Conservation (phyloP, 192 early-diverging fungal genomes). For the Podila clonocystis region DNA sequence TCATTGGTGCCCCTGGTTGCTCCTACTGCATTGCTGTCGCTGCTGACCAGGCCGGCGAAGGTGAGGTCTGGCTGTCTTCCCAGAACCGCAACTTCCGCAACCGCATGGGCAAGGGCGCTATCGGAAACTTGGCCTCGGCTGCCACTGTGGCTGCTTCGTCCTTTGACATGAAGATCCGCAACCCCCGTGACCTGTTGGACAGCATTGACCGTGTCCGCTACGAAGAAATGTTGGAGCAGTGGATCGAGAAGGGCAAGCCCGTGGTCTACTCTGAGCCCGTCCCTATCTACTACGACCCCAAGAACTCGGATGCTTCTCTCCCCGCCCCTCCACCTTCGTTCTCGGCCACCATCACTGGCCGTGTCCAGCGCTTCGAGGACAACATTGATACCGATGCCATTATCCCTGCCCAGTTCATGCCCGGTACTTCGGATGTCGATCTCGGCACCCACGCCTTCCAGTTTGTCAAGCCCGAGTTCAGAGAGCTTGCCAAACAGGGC, state of each 20-base stretch:
- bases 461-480: constrained; percentile 81
- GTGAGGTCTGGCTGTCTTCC: constrained; percentile 84
- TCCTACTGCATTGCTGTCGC: constrained; percentile 85
- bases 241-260: constrained; percentile 70
- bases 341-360: constrained; percentile 64
- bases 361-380: constrained; percentile 79
- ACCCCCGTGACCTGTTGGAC: constrained; percentile 75
- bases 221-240: constrained; percentile 70
- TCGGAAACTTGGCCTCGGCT: constrained; percentile 81
- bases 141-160: constrained; percentile 83
- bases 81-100: constrained; percentile 91
- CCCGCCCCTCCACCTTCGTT: constrained; percentile 44
- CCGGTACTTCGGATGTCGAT: constrained; percentile 73
- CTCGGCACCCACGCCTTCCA: constrained; percentile 78
- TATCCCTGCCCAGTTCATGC: constrained; percentile 83
- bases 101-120: constrained; percentile 85
- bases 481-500: constrained; percentile 68
- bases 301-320: constrained; percentile 8
- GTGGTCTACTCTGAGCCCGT: constrained; percentile 73
- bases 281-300: constrained; percentile 59
- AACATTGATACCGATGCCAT: constrained; percentile 85
- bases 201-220: constrained; percentile 70
- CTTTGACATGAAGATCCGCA: constrained; percentile 77
- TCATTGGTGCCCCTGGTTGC: constrained; percentile 80
- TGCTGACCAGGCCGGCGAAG: constrained; percentile 79